Conservation (phyloP, 805 yeast species). For the Ogataea nakhonphanomensis region DNA sequence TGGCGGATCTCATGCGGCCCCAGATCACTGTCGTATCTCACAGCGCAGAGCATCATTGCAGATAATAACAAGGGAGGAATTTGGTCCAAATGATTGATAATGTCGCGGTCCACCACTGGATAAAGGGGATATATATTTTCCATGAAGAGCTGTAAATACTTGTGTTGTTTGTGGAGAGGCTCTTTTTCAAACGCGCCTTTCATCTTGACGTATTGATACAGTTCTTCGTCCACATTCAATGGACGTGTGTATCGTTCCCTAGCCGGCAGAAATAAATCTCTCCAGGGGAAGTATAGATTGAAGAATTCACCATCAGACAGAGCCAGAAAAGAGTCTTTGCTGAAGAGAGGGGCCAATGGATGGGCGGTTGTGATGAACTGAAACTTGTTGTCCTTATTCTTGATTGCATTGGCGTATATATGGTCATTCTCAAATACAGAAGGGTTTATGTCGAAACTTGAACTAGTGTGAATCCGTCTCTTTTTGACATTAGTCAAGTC, state of each 20-base stretch:
- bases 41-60: constrained; percentile 27
- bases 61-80: constrained; percentile 29
- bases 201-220: constrained; percentile 21
- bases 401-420: constrained; percentile 26
- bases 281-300: constrained; percentile 33
- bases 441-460: neutral
- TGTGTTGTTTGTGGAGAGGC: constrained; percentile 19
- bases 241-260: constrained; percentile 14
- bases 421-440: constrained; percentile 23
- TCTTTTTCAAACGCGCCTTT: constrained; percentile 29
- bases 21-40: constrained; percentile 21
- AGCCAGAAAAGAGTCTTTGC: constrained; percentile 31
- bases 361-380: constrained; percentile 33
- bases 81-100: constrained; percentile 15
- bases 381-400: constrained; percentile 20
- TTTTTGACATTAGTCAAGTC: neutral
- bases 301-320: constrained; percentile 31
- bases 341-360: constrained; percentile 32
- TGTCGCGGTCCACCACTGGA: constrained; percentile 29
- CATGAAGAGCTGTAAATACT: constrained; percentile 21
- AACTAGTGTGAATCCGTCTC: neutral
- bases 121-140: constrained; percentile 29
- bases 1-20: constrained; percentile 16
- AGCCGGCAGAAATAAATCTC: constrained; percentile 22
- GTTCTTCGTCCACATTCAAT: constrained; percentile 23